These are phyloP conservation scores for Phytophthora citrophthora DNA, from an alignment of 352 stramenopile species.

Conservation along the genomic window DNA sequence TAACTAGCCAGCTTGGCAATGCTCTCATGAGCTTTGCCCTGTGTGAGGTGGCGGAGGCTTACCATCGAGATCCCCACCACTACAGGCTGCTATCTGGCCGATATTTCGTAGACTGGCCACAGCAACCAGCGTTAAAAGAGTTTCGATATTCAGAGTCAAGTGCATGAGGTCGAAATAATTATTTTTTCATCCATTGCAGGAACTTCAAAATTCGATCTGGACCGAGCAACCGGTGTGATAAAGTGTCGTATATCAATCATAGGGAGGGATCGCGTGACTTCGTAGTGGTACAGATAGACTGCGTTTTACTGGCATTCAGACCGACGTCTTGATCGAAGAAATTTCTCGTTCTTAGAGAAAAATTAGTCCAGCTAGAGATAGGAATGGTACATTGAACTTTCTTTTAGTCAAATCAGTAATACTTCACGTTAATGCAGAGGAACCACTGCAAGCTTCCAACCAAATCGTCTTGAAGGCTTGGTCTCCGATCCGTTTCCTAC, in stretches of 20 bases:
- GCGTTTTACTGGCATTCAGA: constrained; percentile 7
- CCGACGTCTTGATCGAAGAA: constrained; percentile 4
- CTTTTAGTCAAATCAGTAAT: too few species aligned
- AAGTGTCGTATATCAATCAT: constrained; percentile 27
- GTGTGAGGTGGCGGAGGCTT: too few species aligned
- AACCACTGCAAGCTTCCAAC: not conserved
- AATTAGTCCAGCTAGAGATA: not conserved
- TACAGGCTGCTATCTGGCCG: constrained; percentile 5
- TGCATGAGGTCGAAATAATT: constrained; percentile 22
- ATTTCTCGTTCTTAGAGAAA: constrained; percentile 17
- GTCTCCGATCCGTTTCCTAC: not conserved
- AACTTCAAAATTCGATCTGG: constrained; percentile 14
- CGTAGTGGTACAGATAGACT: constrained; percentile 19
- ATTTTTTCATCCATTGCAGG: constrained; percentile 23
- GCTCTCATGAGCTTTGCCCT: too few species aligned
- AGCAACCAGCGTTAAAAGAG: constrained; percentile 6
- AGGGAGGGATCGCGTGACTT: constrained; percentile 17
- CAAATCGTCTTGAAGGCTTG: not conserved
- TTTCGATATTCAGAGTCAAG: constrained; percentile 8
- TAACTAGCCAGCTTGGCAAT: too few species aligned
- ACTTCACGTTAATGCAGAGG: not conserved
- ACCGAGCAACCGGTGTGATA: constrained; percentile 7
- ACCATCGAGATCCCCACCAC: too few species aligned
- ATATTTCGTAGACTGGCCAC: constrained; percentile 16
- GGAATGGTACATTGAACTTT: too few species aligned